Conservation (phyloP, 345 rosid species). For the Cochlearia excelsa region DNA sequence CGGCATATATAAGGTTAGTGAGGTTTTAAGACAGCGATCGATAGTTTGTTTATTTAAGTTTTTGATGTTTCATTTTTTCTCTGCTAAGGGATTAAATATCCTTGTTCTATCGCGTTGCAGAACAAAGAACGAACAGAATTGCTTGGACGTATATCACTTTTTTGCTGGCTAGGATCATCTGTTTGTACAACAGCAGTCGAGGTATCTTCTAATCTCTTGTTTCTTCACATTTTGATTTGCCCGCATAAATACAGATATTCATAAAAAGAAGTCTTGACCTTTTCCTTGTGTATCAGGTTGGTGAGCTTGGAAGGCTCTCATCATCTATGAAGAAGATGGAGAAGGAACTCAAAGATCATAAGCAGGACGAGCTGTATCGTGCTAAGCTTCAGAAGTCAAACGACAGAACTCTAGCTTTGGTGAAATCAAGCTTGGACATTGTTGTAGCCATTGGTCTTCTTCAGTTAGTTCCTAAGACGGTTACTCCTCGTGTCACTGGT, state of each 20-base stretch:
- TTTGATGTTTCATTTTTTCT: constrained; percentile 6
- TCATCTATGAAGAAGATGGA: constrained; percentile 73
- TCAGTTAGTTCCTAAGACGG: constrained; percentile 78
- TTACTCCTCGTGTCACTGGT: constrained; percentile 91
- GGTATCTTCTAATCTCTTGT: constrained; percentile 46
- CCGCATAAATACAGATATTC: too few species aligned
- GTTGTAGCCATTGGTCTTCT: constrained; percentile 89
- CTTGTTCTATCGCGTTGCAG: constrained; percentile 36
- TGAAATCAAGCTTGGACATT: constrained; percentile 80
- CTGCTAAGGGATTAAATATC: constrained; percentile 6
- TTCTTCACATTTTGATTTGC: constrained; percentile 2
- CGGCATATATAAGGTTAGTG: constrained; percentile 82
- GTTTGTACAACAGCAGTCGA: constrained; percentile 72
- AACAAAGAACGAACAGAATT: constrained; percentile 82
- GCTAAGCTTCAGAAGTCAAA: constrained; percentile 76
- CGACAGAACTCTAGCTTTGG: constrained; percentile 74
- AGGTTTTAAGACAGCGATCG: not conserved
- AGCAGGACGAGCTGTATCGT: constrained; percentile 68
- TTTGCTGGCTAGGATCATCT: constrained; percentile 93
- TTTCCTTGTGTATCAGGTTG: constrained; percentile 43
- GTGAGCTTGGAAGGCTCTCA: constrained; percentile 87
- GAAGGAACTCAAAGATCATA: constrained; percentile 58
- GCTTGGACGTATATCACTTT: constrained; percentile 76
- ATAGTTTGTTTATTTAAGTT: not conserved
- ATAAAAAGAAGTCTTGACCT: not conserved